phyloP scores from a whole-genome alignment of 1,284 basidiomycete genomes.

The Cutaneotrichosporon dermatis region DNA sequence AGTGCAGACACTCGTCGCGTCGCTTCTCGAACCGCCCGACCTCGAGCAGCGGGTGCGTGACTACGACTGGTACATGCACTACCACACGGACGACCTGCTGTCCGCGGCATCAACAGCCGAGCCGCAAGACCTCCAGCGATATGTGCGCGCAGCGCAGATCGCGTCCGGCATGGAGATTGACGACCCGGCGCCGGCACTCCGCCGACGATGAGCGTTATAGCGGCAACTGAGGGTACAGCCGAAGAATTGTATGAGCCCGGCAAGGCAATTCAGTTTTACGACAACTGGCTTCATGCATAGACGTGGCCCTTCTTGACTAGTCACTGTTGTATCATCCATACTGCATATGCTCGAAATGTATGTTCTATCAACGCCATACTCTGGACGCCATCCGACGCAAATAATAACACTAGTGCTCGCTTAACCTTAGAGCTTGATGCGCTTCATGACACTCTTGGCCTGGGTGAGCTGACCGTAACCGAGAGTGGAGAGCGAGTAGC shows the following conservation, averaged over 20 bases:
- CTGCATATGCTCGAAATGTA: background rate
- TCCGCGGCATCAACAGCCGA: conserved; percentile 40
- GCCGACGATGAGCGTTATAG: background rate
- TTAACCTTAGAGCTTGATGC: conserved; percentile 10
- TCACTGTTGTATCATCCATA: conserved; percentile 1
- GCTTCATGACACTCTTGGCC: conserved; percentile 23
- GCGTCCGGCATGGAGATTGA: conserved; percentile 39
- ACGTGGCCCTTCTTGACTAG: background rate
- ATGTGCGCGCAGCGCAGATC: conserved; percentile 41
- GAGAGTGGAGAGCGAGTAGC: conserved; percentile 80
- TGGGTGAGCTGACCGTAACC: conserved; percentile 44
- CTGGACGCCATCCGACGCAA: too few relatives aligned
- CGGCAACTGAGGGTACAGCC: background rate
- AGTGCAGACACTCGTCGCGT: conserved; percentile 59
- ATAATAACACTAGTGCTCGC: too few relatives aligned
- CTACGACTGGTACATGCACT: conserved; percentile 64
- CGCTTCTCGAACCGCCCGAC: conserved; percentile 60
- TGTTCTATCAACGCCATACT: background rate
- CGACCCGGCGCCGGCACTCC: conserved; percentile 6
- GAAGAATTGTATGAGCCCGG: conserved; percentile 16
- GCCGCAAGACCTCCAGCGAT: conserved; percentile 50
- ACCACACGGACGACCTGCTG: conserved; percentile 46
- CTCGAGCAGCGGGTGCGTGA: conserved; percentile 56
- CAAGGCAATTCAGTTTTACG: conserved; percentile 25
- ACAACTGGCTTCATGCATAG: conserved; percentile 23